Base-by-base conservation (phyloP, 2,329 filamentous ascomycete genomes). In the Colletotrichum trifolii region DNA sequence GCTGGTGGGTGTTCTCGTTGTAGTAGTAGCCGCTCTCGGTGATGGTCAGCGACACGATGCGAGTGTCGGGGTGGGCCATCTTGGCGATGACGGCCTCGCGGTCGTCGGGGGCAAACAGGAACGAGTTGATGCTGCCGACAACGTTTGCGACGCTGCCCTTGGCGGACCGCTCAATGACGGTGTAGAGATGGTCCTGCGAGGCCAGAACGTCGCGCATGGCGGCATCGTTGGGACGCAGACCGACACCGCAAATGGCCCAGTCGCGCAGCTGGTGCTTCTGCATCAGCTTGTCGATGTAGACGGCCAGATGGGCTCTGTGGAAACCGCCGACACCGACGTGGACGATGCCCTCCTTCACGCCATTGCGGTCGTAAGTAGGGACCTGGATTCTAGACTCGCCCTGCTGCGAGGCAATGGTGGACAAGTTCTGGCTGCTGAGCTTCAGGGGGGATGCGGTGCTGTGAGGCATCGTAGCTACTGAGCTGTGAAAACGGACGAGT, bases 1-100 rank as follows among this genome's bases (percentile, higher is more conserved):
- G 77, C 75, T 85, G 74, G 76, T 85, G 83, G n/a, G 83, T 82
- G 78, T 85, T 84, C 72, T 85, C 83, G 71, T 85, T 84, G 77
- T 85, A 85, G 76, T 83, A 85, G 80, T 85, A 85, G 67, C 83
- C 83, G 70, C 80, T 83, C 76, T 85, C 83, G 47, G 83, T 85
- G 72, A 85, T 85, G 71, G 83, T 85, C 72, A 85, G 72, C 13
- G 83, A 85, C 38, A 85, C 83, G 66, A 85, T 85, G 71, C 79
- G 81, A 11, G 83, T 85, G 70, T 85, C 82, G 0, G 81, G 77
- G 74, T 84, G 78, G 2, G 83, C 83, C 83, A 85, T 84, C 78
- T 85, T 85, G 70, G 78, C 79, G 38, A 85, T 79, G 66, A 85
- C 82, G 40, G 82, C 81, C 74, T 83, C 78, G 54, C 80, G 79